A percentile compares a stretch with the other conserved stretches of the same genome.
Evolutionary conservation across 345 rosid species (phyloP).

Genomic region (Dipteronia sinensis): DNA sequence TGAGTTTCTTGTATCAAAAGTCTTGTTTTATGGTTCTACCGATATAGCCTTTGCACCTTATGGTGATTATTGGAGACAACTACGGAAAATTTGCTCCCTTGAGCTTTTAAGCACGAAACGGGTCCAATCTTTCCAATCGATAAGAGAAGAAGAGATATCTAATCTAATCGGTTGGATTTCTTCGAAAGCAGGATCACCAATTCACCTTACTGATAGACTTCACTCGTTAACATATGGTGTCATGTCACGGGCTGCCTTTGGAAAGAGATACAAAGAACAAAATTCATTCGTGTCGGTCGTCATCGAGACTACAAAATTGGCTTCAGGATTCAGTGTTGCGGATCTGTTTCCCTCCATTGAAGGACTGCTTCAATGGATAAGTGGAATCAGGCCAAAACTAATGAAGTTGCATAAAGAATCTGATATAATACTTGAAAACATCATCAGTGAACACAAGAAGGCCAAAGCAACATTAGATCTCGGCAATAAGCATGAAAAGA

Average conservation of each 20-base stretch:
- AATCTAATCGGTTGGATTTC: background rate
- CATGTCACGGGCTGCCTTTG: constrained; percentile 18
- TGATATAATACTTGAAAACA: constrained; percentile 17
- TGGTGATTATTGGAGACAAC: constrained; percentile 20
- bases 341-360: constrained; percentile 33
- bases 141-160: constrained; percentile 22
- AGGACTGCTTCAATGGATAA: constrained; percentile 18
- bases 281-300: background rate
- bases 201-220: constrained; percentile 6
- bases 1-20: background rate
- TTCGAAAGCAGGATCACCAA: background rate
- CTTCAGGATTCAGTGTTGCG: constrained; percentile 13
- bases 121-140: constrained; percentile 9
- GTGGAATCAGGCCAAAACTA: constrained; percentile 11
- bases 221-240: background rate
- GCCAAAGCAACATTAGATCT: background rate
- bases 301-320: background rate
- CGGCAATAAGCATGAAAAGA: background rate
- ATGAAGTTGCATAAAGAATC: constrained; percentile 18
- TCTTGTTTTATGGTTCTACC: background rate
- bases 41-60: constrained; percentile 19
- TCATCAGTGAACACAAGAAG: constrained; percentile 16
- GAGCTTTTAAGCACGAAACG: constrained; percentile 1
- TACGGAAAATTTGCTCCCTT: background rate
- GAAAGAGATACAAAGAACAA: constrained; percentile 2